Evolutionary conservation across 495 filamentous ascomycete species (phyloP).

Genomic region (Gamarada debralockiae): DNA sequence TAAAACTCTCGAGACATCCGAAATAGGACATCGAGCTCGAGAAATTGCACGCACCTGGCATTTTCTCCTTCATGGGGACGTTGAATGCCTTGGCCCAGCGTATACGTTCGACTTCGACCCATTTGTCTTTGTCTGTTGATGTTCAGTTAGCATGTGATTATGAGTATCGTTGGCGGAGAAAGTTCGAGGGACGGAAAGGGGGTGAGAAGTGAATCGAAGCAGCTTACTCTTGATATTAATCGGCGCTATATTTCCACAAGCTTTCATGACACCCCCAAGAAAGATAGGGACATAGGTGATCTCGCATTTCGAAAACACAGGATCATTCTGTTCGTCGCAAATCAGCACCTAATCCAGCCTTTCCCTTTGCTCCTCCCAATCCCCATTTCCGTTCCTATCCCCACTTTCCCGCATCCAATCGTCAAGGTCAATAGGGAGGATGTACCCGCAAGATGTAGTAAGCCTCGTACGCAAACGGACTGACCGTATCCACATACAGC

Average conservation of each 20-base stretch:
- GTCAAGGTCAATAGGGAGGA: neutral
- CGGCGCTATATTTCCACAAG: constrained; percentile 58
- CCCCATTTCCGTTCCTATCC: neutral
- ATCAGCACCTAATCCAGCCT: neutral
- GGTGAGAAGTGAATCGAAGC: neutral
- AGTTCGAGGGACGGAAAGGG: neutral
- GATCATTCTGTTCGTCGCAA: constrained; percentile 48
- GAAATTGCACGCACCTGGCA: too few relatives aligned
- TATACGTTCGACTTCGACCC: constrained; percentile 55
- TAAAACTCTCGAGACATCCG: too few relatives aligned
- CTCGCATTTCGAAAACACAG: constrained; percentile 54
- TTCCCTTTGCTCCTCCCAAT: neutral
- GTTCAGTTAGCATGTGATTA: neutral
- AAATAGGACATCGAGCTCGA: too few relatives aligned
- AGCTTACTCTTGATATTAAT: constrained; percentile 63
- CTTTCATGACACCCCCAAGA: constrained; percentile 65
- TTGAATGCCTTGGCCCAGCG: constrained; percentile 58
- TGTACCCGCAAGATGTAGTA: constrained; percentile 54
- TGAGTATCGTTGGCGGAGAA: neutral
- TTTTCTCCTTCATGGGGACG: too few relatives aligned
- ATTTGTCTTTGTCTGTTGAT: constrained; percentile 60
- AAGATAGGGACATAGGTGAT: constrained; percentile 65
- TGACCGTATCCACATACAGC: constrained; percentile 65
- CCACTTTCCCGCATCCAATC: neutral
- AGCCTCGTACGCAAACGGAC: constrained; percentile 67